Conservation (phyloP, 169 alveolate species). For the Cryptosporidium bovis region DNA sequence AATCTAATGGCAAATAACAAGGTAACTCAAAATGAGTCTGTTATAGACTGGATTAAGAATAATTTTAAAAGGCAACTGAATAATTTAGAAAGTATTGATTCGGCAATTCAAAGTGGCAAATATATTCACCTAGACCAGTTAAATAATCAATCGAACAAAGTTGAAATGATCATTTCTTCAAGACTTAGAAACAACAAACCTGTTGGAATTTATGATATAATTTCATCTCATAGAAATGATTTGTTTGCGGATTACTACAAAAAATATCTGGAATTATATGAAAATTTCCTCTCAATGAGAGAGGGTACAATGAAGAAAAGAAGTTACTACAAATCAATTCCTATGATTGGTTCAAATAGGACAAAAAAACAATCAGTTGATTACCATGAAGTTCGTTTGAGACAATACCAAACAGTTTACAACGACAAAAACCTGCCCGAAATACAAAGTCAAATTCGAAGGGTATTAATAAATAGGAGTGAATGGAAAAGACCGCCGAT, state of each 20-base stretch:
- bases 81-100: not conserved
- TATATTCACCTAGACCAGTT: not conserved
- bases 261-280: not conserved
- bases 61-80: not conserved
- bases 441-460: not conserved
- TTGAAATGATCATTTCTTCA: not conserved
- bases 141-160: not conserved
- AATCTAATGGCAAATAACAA: not conserved
- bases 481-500: conserved; percentile 74
- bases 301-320: not conserved
- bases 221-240: not conserved
- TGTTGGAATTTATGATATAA: not conserved
- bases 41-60: conserved; percentile 56
- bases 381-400: conserved; percentile 28
- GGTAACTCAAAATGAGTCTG: conserved; percentile 33
- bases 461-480: conserved; percentile 64
- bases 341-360: conserved; percentile 33
- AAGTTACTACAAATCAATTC: conserved; percentile 43
- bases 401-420: conserved; percentile 64
- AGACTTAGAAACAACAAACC: not conserved
- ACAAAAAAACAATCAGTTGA: conserved; percentile 34
- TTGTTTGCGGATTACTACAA: not conserved
- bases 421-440: conserved; percentile 27
- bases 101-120: not conserved
- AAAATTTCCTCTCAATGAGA: conserved; percentile 30